Percentiles rank a stretch among this genome's conserved stretches.
phyloP scores from a whole-genome alignment of 2,329 filamentous ascomycete genomes.

The Pseudogymnoascus pannorum region DNA sequence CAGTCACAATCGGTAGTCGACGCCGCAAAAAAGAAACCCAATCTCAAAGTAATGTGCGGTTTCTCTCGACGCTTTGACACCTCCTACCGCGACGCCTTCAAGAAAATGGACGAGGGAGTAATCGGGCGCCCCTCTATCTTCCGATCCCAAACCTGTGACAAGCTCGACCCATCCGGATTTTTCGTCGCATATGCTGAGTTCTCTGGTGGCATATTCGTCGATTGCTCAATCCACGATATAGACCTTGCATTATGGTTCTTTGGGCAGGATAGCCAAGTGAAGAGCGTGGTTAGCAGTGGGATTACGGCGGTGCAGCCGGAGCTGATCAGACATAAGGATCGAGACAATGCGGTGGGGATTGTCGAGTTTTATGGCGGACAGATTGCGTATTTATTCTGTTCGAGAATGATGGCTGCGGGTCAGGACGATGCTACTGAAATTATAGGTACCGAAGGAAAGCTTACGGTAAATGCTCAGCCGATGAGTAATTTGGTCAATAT shows the following conservation, averaged over 20 bases:
- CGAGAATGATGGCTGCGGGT: slow-evolving; percentile 60
- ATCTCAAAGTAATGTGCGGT: slow-evolving; percentile 60
- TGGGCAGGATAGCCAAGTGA: slow-evolving; percentile 45
- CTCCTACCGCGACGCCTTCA: slow-evolving; percentile 54
- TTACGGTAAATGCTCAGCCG: slow-evolving; percentile 54
- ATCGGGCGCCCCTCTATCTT: slow-evolving; percentile 56
- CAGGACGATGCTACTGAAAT: slow-evolving; percentile 62
- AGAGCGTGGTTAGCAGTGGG: slow-evolving; percentile 48
- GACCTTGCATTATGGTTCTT: slow-evolving; percentile 60
- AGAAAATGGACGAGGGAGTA: slow-evolving; percentile 42
- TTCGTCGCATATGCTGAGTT: slow-evolving; percentile 61
- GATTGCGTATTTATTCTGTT: slow-evolving; percentile 57
- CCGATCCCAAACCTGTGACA: slow-evolving; percentile 61
- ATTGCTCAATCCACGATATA: slow-evolving; percentile 65
- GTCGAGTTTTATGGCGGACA: slow-evolving; percentile 58
- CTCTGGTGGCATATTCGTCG: slow-evolving; percentile 62
- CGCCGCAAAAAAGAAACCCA: slow-evolving; percentile 45
- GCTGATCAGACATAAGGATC: slow-evolving; percentile 49
- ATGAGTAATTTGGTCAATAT: slow-evolving; percentile 47
- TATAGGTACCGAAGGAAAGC: slow-evolving; percentile 58
- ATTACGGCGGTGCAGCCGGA: slow-evolving; percentile 53
- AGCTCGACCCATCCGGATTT: slow-evolving; percentile 56
- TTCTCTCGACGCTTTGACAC: slow-evolving; percentile 61
- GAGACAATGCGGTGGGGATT: slow-evolving; percentile 56
- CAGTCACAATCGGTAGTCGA: slow-evolving; percentile 54